phyloP scores from a whole-genome alignment of 2,329 filamentous ascomycete species.

The Verticillium isaacii region DNA sequence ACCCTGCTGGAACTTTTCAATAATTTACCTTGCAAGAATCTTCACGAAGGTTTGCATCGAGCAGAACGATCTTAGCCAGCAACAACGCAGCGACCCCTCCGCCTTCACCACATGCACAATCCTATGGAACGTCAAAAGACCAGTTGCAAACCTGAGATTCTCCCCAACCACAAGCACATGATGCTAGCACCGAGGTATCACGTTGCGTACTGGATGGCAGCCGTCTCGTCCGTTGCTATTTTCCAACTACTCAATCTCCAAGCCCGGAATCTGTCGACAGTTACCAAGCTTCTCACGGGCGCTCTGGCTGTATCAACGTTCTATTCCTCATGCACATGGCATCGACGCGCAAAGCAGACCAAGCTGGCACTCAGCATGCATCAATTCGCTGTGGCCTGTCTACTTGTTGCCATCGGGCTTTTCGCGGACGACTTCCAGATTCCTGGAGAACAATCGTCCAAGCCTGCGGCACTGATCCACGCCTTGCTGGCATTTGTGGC shows the following conservation, averaged over 20 bases:
- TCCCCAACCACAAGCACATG: not conserved
- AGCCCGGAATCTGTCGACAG: not conserved
- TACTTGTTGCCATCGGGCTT: not conserved
- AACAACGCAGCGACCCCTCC: not conserved
- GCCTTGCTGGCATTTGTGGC: not conserved
- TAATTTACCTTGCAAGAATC: no score
- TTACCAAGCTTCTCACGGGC: not conserved
- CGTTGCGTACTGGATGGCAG: not conserved
- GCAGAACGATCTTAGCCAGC: no score
- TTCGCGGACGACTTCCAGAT: not conserved
- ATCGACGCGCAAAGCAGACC: not conserved
- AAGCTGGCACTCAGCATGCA: not conserved
- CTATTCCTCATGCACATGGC: not conserved
- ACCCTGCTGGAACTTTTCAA: no score
- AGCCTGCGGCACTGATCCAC: not conserved
- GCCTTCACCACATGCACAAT: not conserved
- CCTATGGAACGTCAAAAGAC: not conserved
- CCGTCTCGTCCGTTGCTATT: not conserved
- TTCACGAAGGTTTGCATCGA: no score
- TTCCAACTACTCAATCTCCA: not conserved
- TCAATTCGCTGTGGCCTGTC: not conserved
- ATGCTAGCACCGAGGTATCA: not conserved
- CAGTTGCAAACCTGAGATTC: not conserved
- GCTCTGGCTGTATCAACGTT: not conserved
- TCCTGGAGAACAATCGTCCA: not conserved